Base-by-base conservation (phyloP, 768 basidiomycete species). In the Tephrocybe sp. region DNA sequence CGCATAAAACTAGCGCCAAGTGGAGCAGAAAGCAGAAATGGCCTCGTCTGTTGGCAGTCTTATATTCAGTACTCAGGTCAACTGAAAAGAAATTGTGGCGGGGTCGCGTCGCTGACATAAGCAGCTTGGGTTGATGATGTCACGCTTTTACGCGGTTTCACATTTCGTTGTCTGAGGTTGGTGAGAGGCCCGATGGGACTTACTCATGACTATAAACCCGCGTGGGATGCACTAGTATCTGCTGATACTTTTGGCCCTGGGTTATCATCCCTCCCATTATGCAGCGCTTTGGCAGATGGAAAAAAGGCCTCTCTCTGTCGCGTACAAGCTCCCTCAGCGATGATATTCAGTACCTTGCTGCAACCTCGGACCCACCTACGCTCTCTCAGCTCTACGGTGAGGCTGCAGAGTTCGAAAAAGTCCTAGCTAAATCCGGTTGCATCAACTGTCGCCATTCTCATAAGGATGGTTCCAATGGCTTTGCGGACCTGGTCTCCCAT, bases 401-500 rank as follows among this genome's bases (percentile, higher is more conserved):
- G 30, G 76, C 75, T 3, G 62, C 65, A 9, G 61, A 67, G 24
- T 77, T 68, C 51, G 68, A 69, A 42, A 65, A 68, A 44, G 58
- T 73, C n/a, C 62, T 77, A 4, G 57, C 58, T 14, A 53, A 53
- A 2, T 54, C 58, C 12, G 65, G 63, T 7, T 67, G 64, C 48
- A 59, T 66, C 10, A 50, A 62, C 17, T 50, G 48, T 14, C 49
- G 50, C 18, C 48, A 50, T 33, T 48, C 51, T 10, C 54, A 55
- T 12, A 45, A 59, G 10, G 61, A 68, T 25, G 60, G 62, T 23
- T 45, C 61, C 17, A 64, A 65, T 17, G 68, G 71, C 20, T 76
- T 78, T 52, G 69, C 66, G 5, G 61, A 72, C 17, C 72, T 80
- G n/a, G 68, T 79, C 12, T 72, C 63, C n/a, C 62, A 65, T 14